A percentile compares a stretch with the other conserved stretches of the same genome.
These are phyloP conservation scores for Cyclocybe cylindracea DNA, from an alignment of 768 basidiomycete genomes.

Conservation along the genomic window DNA sequence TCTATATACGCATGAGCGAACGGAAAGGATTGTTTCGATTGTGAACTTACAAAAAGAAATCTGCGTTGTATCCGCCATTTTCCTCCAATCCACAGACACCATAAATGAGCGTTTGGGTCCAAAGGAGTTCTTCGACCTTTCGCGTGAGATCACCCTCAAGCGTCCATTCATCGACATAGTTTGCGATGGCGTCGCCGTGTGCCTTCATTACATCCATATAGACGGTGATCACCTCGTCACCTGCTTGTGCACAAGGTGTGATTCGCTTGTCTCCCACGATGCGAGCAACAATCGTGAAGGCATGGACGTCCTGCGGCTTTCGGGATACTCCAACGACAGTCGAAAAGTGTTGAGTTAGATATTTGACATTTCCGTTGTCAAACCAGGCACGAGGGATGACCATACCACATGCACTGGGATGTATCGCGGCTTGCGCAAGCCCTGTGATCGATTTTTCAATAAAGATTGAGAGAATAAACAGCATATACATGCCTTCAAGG, in stretches of 20 bases:
- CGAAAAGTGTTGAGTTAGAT: no score
- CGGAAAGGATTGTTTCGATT: slow-evolving; percentile 1
- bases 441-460: slow-evolving; percentile 3
- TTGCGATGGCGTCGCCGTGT: slow-evolving; percentile 1
- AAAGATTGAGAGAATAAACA: background rate
- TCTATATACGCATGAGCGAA: slow-evolving; percentile 25
- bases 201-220: slow-evolving; percentile 4
- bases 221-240: background rate
- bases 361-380: no score
- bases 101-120: slow-evolving; percentile 9
- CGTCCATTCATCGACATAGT: slow-evolving; percentile 9
- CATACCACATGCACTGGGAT: background rate
- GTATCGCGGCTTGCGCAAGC: slow-evolving; percentile 17
- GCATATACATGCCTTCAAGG: slow-evolving; percentile 44
- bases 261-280: slow-evolving; percentile 6
- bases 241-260: background rate
- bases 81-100: slow-evolving; percentile 9
- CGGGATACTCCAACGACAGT: no score
- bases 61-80: slow-evolving; percentile 4
- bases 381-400: slow-evolving; percentile 11
- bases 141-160: slow-evolving; percentile 9
- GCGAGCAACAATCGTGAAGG: slow-evolving; percentile 11
- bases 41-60: slow-evolving; percentile 12
- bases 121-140: slow-evolving; percentile 12
- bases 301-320: background rate